These are phyloP conservation scores for Elsinoe australis DNA, from an alignment of 2,329 filamentous ascomycete genomes.

Conservation along the genomic window DNA sequence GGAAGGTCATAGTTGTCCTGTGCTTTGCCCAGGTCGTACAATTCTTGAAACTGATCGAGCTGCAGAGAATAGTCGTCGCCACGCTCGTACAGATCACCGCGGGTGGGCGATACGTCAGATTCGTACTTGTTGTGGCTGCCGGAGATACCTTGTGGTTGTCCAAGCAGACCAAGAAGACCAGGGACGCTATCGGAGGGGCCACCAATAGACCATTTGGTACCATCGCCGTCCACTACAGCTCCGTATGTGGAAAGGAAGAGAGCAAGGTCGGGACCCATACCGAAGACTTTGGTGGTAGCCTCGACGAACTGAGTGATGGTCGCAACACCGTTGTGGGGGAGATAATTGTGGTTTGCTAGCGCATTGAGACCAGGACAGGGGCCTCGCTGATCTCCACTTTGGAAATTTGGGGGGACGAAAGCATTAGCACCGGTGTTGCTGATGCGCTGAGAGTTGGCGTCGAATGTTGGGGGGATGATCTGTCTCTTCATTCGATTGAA, in stretches of 20 bases:
- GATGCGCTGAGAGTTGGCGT: conserved; percentile 28
- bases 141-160: conserved; percentile 24
- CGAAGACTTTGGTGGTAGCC: conserved; percentile 27
- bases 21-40: conserved; percentile 24
- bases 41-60: conserved; percentile 25
- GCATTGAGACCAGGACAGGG: conserved; percentile 32
- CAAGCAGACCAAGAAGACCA: conserved; percentile 21
- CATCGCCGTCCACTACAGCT: conserved; percentile 29
- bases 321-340: conserved; percentile 30
- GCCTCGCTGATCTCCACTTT: conserved; percentile 26
- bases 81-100: conserved; percentile 27
- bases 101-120: conserved; percentile 28
- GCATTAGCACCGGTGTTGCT: conserved; percentile 25
- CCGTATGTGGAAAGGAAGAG: conserved; percentile 30
- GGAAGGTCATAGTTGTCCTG: conserved; percentile 29
- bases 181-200: conserved; percentile 22
- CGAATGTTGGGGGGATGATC: conserved; percentile 24
- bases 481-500: conserved; percentile 9
- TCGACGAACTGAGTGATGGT: conserved; percentile 31
- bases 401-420: conserved; percentile 26
- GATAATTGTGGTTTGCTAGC: conserved; percentile 29
- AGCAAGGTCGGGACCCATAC: conserved; percentile 31
- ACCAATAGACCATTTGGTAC: conserved; percentile 26
- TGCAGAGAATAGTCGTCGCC: conserved; percentile 26
- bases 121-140: conserved; percentile 33